Conservation (phyloP, 257 asterid genomes). For the Asclepias syriaca region DNA sequence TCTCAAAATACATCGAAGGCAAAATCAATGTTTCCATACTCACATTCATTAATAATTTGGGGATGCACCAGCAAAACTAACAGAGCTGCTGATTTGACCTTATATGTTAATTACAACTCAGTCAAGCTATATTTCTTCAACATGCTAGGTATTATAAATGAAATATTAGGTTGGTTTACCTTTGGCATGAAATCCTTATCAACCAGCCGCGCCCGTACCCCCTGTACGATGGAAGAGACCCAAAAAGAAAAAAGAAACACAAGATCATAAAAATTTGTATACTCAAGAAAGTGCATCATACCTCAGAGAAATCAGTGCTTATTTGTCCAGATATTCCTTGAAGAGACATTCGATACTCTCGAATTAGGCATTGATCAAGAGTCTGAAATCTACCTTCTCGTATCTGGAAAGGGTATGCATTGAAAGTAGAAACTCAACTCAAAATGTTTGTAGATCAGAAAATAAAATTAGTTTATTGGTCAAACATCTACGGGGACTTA, state of each 20-base stretch:
- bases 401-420: conserved; percentile 44
- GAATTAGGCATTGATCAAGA: conserved; percentile 79
- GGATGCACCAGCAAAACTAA: not conserved
- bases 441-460: not conserved
- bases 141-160: not conserved
- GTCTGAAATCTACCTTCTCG: conserved; percentile 89
- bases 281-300: conserved; percentile 18
- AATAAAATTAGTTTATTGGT: not conserved
- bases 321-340: conserved; percentile 68
- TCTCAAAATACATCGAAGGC: not conserved
- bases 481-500: conserved; percentile 31
- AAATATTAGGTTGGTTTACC: conserved; percentile 36
- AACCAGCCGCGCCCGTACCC: conserved; percentile 76
- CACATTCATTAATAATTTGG: not conserved
- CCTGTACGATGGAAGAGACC: conserved; percentile 33
- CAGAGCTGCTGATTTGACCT: not conserved
- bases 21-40: not conserved
- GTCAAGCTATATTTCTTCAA: not conserved
- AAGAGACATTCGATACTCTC: conserved; percentile 87
- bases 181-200: conserved; percentile 75
- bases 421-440: conserved; percentile 8
- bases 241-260: not conserved
- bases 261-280: conserved; percentile 11
- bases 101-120: not conserved
- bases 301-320: conserved; percentile 71